Percentiles rank a stretch among this genome's conserved stretches.
Evolutionary conservation across 495 filamentous ascomycete species (phyloP).

Genomic region (Xanthoparmelia taractica): DNA sequence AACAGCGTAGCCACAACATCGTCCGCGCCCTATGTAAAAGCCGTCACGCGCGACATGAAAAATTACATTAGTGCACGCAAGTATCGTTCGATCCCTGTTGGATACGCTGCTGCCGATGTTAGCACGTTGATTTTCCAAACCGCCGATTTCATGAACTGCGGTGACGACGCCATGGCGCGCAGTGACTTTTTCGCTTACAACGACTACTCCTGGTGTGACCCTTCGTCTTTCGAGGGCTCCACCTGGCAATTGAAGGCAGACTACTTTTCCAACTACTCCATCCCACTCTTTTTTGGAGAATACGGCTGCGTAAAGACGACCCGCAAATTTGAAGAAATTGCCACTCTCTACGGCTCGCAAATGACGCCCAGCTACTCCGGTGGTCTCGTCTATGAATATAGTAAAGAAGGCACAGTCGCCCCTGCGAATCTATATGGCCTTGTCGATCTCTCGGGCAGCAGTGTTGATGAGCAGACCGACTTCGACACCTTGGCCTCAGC

Average conservation of each 20-base stretch:
- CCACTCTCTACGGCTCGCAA: constrained; percentile 66
- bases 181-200: constrained; percentile 97
- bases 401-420: constrained; percentile 56
- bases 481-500: constrained; percentile 61
- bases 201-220: constrained; percentile 96
- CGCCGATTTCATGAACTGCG: constrained; percentile 92
- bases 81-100: constrained; percentile 76
- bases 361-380: constrained; percentile 95
- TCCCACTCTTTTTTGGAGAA: constrained; percentile 93
- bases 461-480: constrained; percentile 50
- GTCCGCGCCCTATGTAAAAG: constrained; percentile 84
- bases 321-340: constrained; percentile 75
- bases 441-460: constrained; percentile 54
- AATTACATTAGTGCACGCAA: constrained; percentile 70
- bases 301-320: constrained; percentile 80
- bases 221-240: constrained; percentile 63
- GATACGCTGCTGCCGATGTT: constrained; percentile 70
- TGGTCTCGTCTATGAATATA: constrained; percentile 93
- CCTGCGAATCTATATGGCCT: constrained; percentile 55
- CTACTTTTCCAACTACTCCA: constrained; percentile 80
- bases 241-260: constrained; percentile 90
- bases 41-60: constrained; percentile 84
- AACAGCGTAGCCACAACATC: constrained; percentile 69
- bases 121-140: constrained; percentile 78
- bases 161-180: constrained; percentile 64